Evolutionary conservation across 2,329 filamentous ascomycete genomes (phyloP).

Genomic region (Sarocladium brachiariae): DNA sequence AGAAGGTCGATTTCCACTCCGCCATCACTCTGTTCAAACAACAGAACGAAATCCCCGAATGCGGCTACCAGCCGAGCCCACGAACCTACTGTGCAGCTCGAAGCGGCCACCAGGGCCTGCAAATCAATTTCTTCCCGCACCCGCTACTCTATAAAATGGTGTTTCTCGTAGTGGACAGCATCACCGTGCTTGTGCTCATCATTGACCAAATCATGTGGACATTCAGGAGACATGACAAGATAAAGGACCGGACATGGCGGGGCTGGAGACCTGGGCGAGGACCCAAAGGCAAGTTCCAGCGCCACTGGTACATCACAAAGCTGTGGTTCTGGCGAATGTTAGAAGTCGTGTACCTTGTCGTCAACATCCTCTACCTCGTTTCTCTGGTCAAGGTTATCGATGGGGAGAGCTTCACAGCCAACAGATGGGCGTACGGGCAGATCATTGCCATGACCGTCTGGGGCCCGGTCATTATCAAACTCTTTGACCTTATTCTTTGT

Average conservation of each 20-base stretch:
- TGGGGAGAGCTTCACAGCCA: constrained; percentile 27
- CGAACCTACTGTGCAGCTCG: constrained; percentile 31
- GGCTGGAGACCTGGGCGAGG: constrained; percentile 24
- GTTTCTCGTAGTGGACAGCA: constrained; percentile 28
- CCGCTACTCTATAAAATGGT: constrained; percentile 31
- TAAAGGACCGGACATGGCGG: constrained; percentile 24
- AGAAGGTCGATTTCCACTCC: constrained; percentile 27
- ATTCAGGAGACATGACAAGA: constrained; percentile 26
- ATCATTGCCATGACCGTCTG: constrained; percentile 33
- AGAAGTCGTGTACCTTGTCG: constrained; percentile 28
- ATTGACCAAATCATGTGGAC: constrained; percentile 30
- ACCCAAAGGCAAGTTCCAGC: constrained; percentile 22
- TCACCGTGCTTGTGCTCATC: constrained; percentile 27
- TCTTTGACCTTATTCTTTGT: constrained; percentile 32
- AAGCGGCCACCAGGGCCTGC: constrained; percentile 25
- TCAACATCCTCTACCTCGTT: constrained; percentile 32
- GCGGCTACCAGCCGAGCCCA: constrained; percentile 30
- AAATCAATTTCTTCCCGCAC: constrained; percentile 30
- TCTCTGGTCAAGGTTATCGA: constrained; percentile 29
- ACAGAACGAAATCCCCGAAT: constrained; percentile 24
- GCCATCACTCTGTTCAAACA: constrained; percentile 27
- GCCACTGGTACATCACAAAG: constrained; percentile 22
- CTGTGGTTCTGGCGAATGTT: constrained; percentile 27
- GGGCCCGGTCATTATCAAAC: constrained; percentile 32
- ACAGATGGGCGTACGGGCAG: constrained; percentile 30